Evolutionary conservation across 805 yeast species (phyloP), one percentile per base, ranked within the genome.

Genomic region (Candida saitoana): DNA sequence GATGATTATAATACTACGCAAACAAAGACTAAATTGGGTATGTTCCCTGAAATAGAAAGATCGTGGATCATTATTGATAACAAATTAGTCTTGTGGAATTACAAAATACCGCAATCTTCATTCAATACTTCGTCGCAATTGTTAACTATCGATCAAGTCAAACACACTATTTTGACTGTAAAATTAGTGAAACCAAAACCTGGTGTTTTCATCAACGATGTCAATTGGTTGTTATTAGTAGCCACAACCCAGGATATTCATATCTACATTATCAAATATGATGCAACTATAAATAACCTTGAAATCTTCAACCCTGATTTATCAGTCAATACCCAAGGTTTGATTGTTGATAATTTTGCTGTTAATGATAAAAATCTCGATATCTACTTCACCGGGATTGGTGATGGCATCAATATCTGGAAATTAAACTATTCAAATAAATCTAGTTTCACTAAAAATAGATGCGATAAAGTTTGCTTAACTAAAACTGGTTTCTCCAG

Each of bases 21-120:
- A 53, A 74, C 80, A 40, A 73, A 73, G 37, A 79, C 89, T 30
- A 80, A 82, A 45, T 82, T 87, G 80, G 99, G 99, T 11, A 65
- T 89, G 18, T 81, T 93, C 50, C 78, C 90, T 0, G 89, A 84
- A 44, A 74, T 93, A 22, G 77, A 79, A 47, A 78, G 95, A 45
- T 80, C 90, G 11, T 93, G 97, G 96, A 74, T 91, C 24, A 79
- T 84, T 3, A 78, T 82, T 24, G 97, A 88, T 55, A 83, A 84
- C 57, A 84, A 84, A 52, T 69, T 91, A 52, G 77, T 85, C 25
- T 71, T 95, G 18, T 93, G 98, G 98, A 84, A 89, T 59, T 80
- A 83, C 56, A 77, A 75, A 43, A 71, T 79, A 9, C 72, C 73
- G 3, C 73, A 76, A 20, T 74, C 77, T 17, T 67, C 73, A 9